phyloP scores from a whole-genome alignment of 1,284 basidiomycete species.

The Malassezia cuniculi region DNA sequence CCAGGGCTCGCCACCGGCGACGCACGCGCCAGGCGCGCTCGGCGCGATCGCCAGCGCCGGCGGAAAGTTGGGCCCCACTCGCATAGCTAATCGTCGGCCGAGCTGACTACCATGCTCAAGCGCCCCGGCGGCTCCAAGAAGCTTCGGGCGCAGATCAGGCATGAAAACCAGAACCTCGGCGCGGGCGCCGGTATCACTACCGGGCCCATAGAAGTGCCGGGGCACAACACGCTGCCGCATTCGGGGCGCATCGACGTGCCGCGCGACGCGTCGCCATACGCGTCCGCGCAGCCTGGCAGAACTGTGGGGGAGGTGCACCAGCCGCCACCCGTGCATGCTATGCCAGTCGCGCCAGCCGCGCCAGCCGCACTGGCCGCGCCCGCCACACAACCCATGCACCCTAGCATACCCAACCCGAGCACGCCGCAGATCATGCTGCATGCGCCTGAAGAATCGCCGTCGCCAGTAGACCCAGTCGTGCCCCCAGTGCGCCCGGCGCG shows the following conservation, averaged over 20 bases:
- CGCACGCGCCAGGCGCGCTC: not conserved
- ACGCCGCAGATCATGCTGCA: too few species aligned
- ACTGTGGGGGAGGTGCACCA: too few species aligned
- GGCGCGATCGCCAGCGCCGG: slow-evolving; percentile 19
- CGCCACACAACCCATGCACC: too few species aligned
- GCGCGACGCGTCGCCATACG: not conserved
- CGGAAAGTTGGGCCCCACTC: slow-evolving; percentile 28
- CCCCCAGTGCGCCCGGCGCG: too few species aligned
- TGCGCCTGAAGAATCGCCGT: too few species aligned
- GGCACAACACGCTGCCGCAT: slow-evolving; percentile 12
- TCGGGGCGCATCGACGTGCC: not conserved
- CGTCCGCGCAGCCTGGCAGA: not conserved
- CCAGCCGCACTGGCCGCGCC: too few species aligned
- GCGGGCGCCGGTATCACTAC: slow-evolving; percentile 21
- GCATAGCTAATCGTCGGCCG: not conserved
- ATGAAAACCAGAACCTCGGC: slow-evolving; percentile 35
- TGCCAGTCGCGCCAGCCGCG: too few species aligned
- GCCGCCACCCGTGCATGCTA: too few species aligned
- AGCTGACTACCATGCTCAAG: slow-evolving; percentile 1
- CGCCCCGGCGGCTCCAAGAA: slow-evolving; percentile 19
- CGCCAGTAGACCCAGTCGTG: too few species aligned
- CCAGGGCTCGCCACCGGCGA: not conserved
- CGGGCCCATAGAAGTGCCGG: slow-evolving; percentile 7
- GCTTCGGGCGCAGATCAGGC: slow-evolving; percentile 39
- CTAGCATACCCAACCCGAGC: too few species aligned